Percentiles rank a stretch among this genome's conserved stretches.
These are phyloP conservation scores for Smallanthus sonchifolius DNA, from an alignment of 129 eudicot species.

Conservation along the genomic window DNA sequence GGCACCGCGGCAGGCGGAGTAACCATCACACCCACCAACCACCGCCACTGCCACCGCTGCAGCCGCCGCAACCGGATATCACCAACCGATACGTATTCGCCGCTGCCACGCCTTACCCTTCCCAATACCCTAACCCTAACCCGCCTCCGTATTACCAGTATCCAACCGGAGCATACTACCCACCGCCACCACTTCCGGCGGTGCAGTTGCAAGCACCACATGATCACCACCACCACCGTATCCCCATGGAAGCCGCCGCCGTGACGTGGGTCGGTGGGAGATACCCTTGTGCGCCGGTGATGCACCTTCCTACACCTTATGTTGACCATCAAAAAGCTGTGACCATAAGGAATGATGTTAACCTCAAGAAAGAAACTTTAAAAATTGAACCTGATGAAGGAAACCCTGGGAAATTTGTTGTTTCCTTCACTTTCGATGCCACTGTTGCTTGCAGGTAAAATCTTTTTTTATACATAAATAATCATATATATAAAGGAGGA, in stretches of 20 bases:
- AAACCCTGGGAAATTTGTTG: constrained; percentile 63
- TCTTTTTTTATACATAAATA: not conserved
- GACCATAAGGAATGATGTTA: constrained; percentile 80
- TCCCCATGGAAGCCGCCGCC: constrained; percentile 32
- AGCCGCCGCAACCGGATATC: constrained; percentile 46
- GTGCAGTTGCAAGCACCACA: constrained; percentile 61
- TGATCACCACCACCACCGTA: constrained; percentile 60
- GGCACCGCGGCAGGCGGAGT: constrained; percentile 31
- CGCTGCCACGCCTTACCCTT: constrained; percentile 69
- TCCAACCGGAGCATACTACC: constrained; percentile 54
- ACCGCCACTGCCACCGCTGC: constrained; percentile 43
- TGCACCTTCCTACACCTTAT: constrained; percentile 55
- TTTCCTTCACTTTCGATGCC: constrained; percentile 85
- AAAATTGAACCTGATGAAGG: constrained; percentile 70
- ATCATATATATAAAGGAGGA: too few species aligned
- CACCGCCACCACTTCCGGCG: constrained; percentile 51
- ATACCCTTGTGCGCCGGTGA: constrained; percentile 66
- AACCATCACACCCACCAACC: constrained; percentile 35
- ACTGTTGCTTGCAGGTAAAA: constrained; percentile 81
- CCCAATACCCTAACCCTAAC: constrained; percentile 63
- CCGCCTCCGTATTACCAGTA: constrained; percentile 60
- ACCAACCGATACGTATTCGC: constrained; percentile 56
- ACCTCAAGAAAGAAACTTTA: constrained; percentile 76
- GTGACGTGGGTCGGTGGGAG: constrained; percentile 59
- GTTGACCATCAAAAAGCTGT: constrained; percentile 96